Base-by-base conservation (phyloP, 352 stramenopile genomes). In the Pythium sukuiense region DNA sequence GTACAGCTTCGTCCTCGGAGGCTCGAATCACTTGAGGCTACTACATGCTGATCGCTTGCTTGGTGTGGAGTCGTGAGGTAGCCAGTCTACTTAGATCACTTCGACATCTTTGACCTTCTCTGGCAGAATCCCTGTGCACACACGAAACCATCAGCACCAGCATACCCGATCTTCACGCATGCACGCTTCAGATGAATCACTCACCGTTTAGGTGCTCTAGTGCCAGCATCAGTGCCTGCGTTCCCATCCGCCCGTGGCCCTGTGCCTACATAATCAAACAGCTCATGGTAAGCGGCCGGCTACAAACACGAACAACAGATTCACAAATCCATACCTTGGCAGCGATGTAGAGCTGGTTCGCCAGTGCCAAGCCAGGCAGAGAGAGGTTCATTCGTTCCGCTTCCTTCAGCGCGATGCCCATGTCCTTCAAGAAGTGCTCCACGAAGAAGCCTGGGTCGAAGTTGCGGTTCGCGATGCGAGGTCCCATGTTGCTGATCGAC, bases 381-480 rank as follows among this genome's bases (percentile, higher is more conserved):
- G 87, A 90, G 30, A 97, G 50, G 54, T 90, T 88, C 89, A 97
- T 96, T 14, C 77, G 76, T 55, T 92, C 75, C 1, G 89, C 88
- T 69, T 96, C 89, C 59, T 95, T 92, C 13, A 96, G 62, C 43
- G 89, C 89, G 49, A 97, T 97, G 18, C 88, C 87, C 83, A 97
- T 92, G 62, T 97, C 89, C 55, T 97, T 97, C 35, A 97, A 55
- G 35, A 96, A 97, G 72, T 97, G 88, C 49, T 97, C 88, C n/a
- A 97, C 88, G 45, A 97, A 93, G 70, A 97, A 97, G 5, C 89
- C 89, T 46, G 89, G 88, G 33, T 96, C 80, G 52, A 97, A 96
- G 60, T 97, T 78, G 29, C 89, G 82, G 66, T 95, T 95, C 24
- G 82, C 81, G 53, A 97, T 97, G 18, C 88, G 87, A 3, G 90